phyloP scores from a whole-genome alignment of 1,284 basidiomycete species.

The Ganoderma lingzhi region DNA sequence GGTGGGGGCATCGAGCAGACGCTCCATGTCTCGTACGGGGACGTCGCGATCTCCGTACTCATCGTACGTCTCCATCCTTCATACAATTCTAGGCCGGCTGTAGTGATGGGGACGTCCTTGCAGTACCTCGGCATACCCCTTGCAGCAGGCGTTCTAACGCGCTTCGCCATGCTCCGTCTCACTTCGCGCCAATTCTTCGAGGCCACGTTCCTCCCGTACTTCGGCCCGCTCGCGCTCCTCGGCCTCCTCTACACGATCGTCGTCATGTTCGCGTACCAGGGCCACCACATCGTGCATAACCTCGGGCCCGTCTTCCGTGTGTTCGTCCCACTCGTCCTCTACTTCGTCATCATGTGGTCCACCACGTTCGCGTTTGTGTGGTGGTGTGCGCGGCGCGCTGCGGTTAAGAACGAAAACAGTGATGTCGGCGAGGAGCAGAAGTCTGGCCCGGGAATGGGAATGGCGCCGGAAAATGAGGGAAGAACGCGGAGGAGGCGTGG shows the following conservation, averaged over 20 bases:
- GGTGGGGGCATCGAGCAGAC: slow-evolving; percentile 43
- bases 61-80: slow-evolving; percentile 53
- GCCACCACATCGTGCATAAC: slow-evolving; percentile 66
- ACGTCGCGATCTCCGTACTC: slow-evolving; percentile 81
- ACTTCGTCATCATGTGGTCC: slow-evolving; percentile 84
- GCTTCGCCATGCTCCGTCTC: slow-evolving; percentile 61
- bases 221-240: slow-evolving; percentile 77
- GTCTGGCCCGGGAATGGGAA: neutral
- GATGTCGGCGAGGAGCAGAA: slow-evolving; percentile 22
- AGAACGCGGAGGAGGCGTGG: slow-evolving; percentile 5
- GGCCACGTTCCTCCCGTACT: slow-evolving; percentile 68
- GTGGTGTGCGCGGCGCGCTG: slow-evolving; percentile 44
- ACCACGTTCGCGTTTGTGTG: slow-evolving; percentile 66
- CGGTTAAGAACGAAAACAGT: neutral
- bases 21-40: slow-evolving; percentile 69
- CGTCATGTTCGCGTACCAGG: slow-evolving; percentile 81
- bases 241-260: slow-evolving; percentile 82
- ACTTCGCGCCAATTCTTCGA: slow-evolving; percentile 60
- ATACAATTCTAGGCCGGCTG: neutral
- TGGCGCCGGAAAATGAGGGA: too few species aligned
- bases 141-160: slow-evolving; percentile 73
- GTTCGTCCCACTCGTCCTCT: slow-evolving; percentile 82
- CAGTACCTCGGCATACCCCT: slow-evolving; percentile 81
- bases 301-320: slow-evolving; percentile 80
- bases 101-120: neutral